Base-by-base conservation (phyloP, 192 early-diverging fungal genomes). In the Geosiphon pyriformis region DNA sequence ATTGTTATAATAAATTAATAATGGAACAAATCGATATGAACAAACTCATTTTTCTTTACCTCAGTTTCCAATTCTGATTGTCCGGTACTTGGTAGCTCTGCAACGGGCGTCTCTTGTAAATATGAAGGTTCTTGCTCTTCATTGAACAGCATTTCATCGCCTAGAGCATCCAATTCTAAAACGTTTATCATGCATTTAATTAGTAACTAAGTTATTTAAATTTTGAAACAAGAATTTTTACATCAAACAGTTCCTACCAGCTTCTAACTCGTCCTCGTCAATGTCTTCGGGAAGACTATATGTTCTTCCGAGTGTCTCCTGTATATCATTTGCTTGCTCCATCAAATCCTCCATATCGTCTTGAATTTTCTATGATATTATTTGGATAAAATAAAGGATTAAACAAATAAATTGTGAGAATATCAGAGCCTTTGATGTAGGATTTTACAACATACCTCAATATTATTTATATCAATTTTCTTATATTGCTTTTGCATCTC, bases 301-400 rank as follows among this genome's bases (percentile, higher is more conserved):
- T 22, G 90, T 89, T 51, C 95, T 76, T 15, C 92, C 92, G 70
- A 99, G 78, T 32, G 91, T 80, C 80, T 99, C 95, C 78, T 99
- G 97, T 37, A 99, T 82, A 69, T 99, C 97, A 76, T 94, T 96
- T 10, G 95, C 93, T 72, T 93, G 92, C 56, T 96, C 97, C 79
- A 99, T 73, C 61, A 98, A 78, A 65, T 99, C 97, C 52, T 95
- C 92, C 92, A 98, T 94, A 71, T 99, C 97, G 67, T 98, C 94
- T 84, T 97, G 95, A 67, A 98, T 83, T 74, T 85, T 77, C 91
- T 93, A 60, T 23, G 0, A 64, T 59, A 33, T 42, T 17, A 59
- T 59, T 37, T 67, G 7, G 8, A 56, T 50, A 3, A 67, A 29
- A 30, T n/a, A n/a, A n/a, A n/a, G n/a, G n/a, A n/a, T n/a, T n/a